These are phyloP conservation scores for Ceratocystis harringtonii DNA, from an alignment of 2,329 filamentous ascomycete genomes.

Conservation along the genomic window DNA sequence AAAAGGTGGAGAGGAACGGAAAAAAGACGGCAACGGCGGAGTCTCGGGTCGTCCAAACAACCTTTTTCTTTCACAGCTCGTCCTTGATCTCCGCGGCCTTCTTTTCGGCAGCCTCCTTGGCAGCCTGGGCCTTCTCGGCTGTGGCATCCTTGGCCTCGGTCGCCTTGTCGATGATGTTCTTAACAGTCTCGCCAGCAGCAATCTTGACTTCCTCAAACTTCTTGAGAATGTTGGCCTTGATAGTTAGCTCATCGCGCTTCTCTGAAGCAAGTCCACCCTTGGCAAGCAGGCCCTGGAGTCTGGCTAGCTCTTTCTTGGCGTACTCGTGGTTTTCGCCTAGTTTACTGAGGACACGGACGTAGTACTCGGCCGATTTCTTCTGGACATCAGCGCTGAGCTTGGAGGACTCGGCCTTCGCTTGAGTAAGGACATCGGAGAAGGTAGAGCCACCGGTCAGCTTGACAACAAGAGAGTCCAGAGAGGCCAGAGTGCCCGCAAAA, in stretches of 20 bases:
- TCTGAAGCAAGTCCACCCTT: slow-evolving; percentile 74
- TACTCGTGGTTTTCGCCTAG: slow-evolving; percentile 61
- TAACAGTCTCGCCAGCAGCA: slow-evolving; percentile 33
- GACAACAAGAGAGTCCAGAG: slow-evolving; percentile 59
- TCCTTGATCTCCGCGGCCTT: slow-evolving; percentile 37
- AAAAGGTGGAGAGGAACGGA: background rate
- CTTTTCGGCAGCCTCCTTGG: slow-evolving; percentile 29
- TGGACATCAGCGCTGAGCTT: slow-evolving; percentile 45
- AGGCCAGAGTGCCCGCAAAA: slow-evolving; percentile 66
- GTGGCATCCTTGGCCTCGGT: slow-evolving; percentile 7
- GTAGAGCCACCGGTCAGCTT: slow-evolving; percentile 51
- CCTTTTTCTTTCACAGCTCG: slow-evolving; percentile 46
- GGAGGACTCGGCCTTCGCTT: slow-evolving; percentile 57
- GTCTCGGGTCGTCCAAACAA: background rate
- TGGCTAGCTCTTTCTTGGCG: slow-evolving; percentile 68
- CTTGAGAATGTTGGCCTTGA: slow-evolving; percentile 74
- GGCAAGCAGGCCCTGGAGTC: slow-evolving; percentile 63
- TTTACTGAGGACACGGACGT: slow-evolving; percentile 82
- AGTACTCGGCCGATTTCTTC: slow-evolving; percentile 82
- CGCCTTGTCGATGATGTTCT: slow-evolving; percentile 18
- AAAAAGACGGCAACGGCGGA: background rate
- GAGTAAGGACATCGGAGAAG: slow-evolving; percentile 44
- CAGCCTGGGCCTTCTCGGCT: slow-evolving; percentile 31
- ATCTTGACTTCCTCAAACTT: slow-evolving; percentile 48
- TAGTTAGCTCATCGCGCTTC: slow-evolving; percentile 79